Evolutionary conservation across 1,284 basidiomycete genomes (phyloP), one percentile per base, ranked within the genome.

Genomic region (Tremellales sp.): DNA sequence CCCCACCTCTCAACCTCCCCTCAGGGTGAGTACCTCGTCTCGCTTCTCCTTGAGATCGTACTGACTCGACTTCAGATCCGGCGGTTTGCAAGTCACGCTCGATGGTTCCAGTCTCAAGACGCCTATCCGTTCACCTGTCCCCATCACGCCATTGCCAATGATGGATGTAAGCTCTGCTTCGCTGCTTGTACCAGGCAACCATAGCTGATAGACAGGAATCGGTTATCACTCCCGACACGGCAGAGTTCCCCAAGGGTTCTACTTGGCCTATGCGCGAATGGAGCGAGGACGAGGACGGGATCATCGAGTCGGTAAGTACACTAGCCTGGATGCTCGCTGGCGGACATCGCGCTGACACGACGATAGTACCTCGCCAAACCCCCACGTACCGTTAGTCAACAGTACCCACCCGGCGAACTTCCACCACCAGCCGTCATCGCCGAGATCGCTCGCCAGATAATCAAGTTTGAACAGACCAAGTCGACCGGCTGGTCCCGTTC

Each of bases 161-260:
- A 36, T 36, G 33, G 15, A 7, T n/a, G n/a, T n/a, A n/a, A n/a
- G n/a, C n/a, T n/a, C n/a, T n/a, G n/a, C n/a, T n/a, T n/a, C n/a
- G n/a, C n/a, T n/a, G n/a, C n/a, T n/a, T n/a, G n/a, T n/a, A n/a
- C n/a, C n/a, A n/a, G n/a, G n/a, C n/a, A n/a, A n/a, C 5, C 33
- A 36, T n/a, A 13, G 33, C 33, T 36, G 33, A 36, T 36, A 6
- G 4, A 50, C 49, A 53, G 40, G 46, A 55, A 39, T 51, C 57
- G 44, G 58, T 64, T 19, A 71, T 71, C 58, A 68, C 68, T 2
- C 67, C 65, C 25, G 65, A 67, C 42, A 62, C 60, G 17, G 58
- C 61, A 25, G 46, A 53, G 11, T 62, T 64, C 15, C 23, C 45
- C n/a, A 27, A 39, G 4, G 52, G 50, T 13, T 17, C 39, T 4